phyloP scores from a whole-genome alignment of 208 protist species.

The Leishmania tarentolae region DNA sequence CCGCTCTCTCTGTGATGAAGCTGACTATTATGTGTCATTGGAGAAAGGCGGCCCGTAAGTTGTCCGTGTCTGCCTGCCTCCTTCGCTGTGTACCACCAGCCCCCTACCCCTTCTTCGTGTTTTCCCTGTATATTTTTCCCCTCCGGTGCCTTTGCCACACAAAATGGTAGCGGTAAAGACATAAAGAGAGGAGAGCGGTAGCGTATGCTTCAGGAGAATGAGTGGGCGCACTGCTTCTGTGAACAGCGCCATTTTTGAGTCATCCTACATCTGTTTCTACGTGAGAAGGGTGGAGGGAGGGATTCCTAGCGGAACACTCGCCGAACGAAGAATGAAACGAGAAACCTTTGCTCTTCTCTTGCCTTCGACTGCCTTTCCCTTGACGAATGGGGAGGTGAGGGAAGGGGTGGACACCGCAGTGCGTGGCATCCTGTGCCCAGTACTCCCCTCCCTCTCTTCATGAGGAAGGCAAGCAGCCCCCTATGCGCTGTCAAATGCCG shows the following conservation, averaged over 20 bases:
- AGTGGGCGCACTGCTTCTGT: neutral
- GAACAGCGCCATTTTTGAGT: neutral
- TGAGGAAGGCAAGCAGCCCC: neutral
- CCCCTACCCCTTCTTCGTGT: neutral
- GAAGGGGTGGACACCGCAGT: neutral
- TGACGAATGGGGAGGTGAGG: neutral
- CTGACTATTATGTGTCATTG: neutral
- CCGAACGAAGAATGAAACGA: neutral
- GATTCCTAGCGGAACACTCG: too few relatives aligned
- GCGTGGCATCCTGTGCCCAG: neutral
- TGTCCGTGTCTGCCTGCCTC: neutral
- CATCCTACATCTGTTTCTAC: neutral
- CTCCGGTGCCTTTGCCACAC: too few relatives aligned
- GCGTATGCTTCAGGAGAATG: neutral
- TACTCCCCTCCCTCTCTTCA: neutral
- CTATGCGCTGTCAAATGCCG: neutral
- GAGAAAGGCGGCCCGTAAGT: neutral
- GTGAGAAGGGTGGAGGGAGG: neutral
- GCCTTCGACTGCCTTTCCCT: neutral
- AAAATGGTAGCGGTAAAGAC: too few relatives aligned
- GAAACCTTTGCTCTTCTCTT: neutral
- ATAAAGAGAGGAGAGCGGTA: neutral
- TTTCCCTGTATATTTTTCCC: neutral
- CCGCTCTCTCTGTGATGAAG: neutral
- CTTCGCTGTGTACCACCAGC: neutral